Percentiles rank a stretch among this genome's conserved stretches.
These are phyloP conservation scores for Sporothrix humicola DNA, from an alignment of 2,329 filamentous ascomycete genomes.

Conservation along the genomic window DNA sequence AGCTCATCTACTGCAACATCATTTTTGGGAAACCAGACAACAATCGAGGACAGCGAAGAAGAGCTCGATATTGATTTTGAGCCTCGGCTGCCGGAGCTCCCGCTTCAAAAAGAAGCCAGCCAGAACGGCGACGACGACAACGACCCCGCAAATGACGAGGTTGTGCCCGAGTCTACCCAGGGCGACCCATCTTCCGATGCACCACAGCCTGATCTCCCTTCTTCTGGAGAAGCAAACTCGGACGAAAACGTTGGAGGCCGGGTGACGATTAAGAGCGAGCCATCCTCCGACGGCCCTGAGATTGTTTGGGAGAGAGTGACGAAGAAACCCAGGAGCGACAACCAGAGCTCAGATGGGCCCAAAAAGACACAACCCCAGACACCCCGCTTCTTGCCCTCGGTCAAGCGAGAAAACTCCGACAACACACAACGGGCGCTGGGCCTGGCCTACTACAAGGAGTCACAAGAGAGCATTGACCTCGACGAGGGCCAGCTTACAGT, in stretches of 20 bases:
- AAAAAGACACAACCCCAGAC: neutral
- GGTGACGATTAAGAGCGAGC: slow-evolving; percentile 54
- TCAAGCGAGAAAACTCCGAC: slow-evolving; percentile 29
- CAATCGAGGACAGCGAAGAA: neutral
- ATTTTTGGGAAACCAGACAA: slow-evolving; percentile 5
- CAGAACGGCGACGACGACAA: too few species aligned
- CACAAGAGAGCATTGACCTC: slow-evolving; percentile 66
- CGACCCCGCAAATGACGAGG: neutral
- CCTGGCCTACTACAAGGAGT: slow-evolving; percentile 34
- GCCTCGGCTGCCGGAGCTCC: neutral
- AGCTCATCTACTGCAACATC: slow-evolving; percentile 17
- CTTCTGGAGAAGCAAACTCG: slow-evolving; percentile 4
- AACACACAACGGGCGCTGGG: neutral
- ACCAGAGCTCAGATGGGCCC: slow-evolving; percentile 27
- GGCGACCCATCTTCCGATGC: slow-evolving; percentile 31
- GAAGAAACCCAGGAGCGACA: slow-evolving; percentile 53
- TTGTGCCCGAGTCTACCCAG: slow-evolving; percentile 35
- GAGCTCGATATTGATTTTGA: neutral
- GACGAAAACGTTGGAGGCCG: neutral
- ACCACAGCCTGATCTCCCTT: slow-evolving; percentile 13
- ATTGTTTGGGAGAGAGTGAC: slow-evolving; percentile 58
- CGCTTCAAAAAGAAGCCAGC: neutral
- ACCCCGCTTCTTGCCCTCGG: neutral
- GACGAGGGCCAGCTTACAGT: slow-evolving; percentile 54
- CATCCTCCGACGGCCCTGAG: slow-evolving; percentile 59